Evolutionary conservation across 2,329 filamentous ascomycete genomes (phyloP), one percentile per base, ranked within the genome.

Genomic region (Pyrenophora teres): DNA sequence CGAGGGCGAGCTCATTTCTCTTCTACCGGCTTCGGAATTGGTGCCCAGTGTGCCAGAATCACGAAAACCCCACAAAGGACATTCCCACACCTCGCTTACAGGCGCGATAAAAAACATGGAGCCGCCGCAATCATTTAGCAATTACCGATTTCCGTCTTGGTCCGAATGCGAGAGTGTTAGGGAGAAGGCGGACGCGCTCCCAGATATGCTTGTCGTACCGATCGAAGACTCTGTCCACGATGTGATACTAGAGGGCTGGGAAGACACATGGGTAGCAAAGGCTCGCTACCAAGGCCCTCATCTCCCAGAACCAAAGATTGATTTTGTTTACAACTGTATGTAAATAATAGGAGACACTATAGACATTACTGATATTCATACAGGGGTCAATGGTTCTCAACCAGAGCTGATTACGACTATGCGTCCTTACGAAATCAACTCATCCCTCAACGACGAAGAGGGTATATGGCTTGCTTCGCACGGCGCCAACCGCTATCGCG

Each of bases 321-420:
- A 77, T 55, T 78, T 78, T 57, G 71, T 78, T 4, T 36, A 25
- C 5, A 19, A 15, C n/a, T 36, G 41, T 44, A 19, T 27, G 19
- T n/a, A n/a, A 35, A 4, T 37, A 4, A 16, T 40, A 10, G 8
- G 4, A 25, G 13, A 6, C 15, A 13, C 6, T 23, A 23, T 8
- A 77, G 76, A 50, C 75, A 74, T 42, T 7, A 30, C 27, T 30
- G 10, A 30, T 1, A 30, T 2, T 13, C 9, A 65, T 13, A 12
- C 18, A 63, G 76, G 76, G 76, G 74, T 78, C 27, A 78, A 78
- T 52, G 75, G 76, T 12, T 76, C 74, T 2, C 75, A 78, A 12
- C 51, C 60, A 19, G 70, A 71, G 12, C 74, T 78, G 40, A 65
- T 62, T 18, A 52, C 65, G 6, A 74, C 72, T 9, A 74, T 75